Conservation (phyloP, 1,284 basidiomycete genomes). For the Cryptococcus maquisensis region DNA sequence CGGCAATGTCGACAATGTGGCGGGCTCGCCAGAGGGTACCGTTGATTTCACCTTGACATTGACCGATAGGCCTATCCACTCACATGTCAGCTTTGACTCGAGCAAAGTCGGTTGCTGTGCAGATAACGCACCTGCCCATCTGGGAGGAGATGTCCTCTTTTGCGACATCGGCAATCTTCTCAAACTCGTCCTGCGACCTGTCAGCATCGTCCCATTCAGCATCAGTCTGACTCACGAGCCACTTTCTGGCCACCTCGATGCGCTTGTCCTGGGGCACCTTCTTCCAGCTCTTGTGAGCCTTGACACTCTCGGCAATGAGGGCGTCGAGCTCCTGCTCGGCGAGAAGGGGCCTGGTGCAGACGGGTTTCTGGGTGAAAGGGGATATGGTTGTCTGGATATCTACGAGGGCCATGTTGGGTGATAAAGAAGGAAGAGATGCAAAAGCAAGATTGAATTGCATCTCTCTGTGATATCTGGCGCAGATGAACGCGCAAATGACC, state of each 20-base stretch:
- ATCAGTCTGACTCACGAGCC: conserved; percentile 57
- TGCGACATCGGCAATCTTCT: conserved; percentile 64
- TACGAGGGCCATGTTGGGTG: conserved; percentile 24
- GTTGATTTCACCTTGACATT: conserved; percentile 70
- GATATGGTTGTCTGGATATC: conserved; percentile 53
- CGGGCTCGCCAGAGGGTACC: conserved; percentile 75
- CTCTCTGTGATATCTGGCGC: not conserved
- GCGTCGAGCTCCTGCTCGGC: conserved; percentile 56
- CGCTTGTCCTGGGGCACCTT: conserved; percentile 65
- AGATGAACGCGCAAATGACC: not conserved
- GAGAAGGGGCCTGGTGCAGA: conserved; percentile 49
- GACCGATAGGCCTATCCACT: conserved; percentile 65
- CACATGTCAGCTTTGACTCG: not conserved
- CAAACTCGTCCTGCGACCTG: conserved; percentile 64
- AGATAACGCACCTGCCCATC: conserved; percentile 64
- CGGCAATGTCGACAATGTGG: conserved; percentile 81
- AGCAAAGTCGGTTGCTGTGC: not conserved
- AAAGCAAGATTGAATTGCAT: not conserved
- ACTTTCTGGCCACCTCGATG: conserved; percentile 67
- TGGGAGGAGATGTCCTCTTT: conserved; percentile 68
- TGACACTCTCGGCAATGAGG: conserved; percentile 57
- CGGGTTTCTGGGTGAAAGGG: conserved; percentile 51
- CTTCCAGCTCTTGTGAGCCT: conserved; percentile 70
- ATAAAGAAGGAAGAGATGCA: not conserved
- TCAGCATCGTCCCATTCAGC: not conserved